These are phyloP conservation scores for Drosera spatulata DNA, from an alignment of 179 eudicot genomes.

Conservation along the genomic window DNA sequence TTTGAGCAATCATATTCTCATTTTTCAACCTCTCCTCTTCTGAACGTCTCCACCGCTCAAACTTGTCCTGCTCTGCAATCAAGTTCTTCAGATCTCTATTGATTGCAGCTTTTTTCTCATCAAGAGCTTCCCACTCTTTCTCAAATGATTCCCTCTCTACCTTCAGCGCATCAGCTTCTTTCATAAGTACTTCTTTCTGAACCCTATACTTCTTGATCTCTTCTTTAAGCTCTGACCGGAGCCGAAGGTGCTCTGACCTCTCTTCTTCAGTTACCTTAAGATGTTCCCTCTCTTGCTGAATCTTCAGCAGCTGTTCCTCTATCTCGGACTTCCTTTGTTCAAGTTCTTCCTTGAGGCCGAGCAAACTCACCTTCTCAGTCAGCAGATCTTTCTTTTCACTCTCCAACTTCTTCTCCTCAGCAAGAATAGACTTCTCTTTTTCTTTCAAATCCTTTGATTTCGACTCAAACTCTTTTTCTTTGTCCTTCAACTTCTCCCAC, in stretches of 20 bases:
- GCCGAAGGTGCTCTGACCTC: conserved; percentile 43
- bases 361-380: conserved; percentile 41
- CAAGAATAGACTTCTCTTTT: conserved; percentile 49
- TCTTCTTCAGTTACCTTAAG: conserved; percentile 62
- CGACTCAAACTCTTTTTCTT: conserved; percentile 53
- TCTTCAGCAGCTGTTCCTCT: conserved; percentile 30
- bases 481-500: conserved; percentile 60
- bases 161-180: conserved; percentile 62
- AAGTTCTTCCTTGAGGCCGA: conserved; percentile 42
- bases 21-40: conserved; percentile 54
- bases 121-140: conserved; percentile 86
- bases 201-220: conserved; percentile 56
- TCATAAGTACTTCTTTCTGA: conserved; percentile 46
- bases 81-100: conserved; percentile 34
- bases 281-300: conserved; percentile 46
- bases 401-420: conserved; percentile 54
- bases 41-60: conserved; percentile 41
- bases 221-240: conserved; percentile 54
- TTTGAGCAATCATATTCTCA: conserved; percentile 42
- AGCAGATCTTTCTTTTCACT: conserved; percentile 40
- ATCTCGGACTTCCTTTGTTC: conserved; percentile 46
- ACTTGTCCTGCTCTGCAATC: conserved; percentile 43
- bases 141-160: conserved; percentile 69
- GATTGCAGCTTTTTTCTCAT: conserved; percentile 49
- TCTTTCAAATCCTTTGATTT: conserved; percentile 50